These are phyloP conservation scores for Ogataea methanolica DNA, from an alignment of 805 yeast genomes.

Conservation along the genomic window DNA sequence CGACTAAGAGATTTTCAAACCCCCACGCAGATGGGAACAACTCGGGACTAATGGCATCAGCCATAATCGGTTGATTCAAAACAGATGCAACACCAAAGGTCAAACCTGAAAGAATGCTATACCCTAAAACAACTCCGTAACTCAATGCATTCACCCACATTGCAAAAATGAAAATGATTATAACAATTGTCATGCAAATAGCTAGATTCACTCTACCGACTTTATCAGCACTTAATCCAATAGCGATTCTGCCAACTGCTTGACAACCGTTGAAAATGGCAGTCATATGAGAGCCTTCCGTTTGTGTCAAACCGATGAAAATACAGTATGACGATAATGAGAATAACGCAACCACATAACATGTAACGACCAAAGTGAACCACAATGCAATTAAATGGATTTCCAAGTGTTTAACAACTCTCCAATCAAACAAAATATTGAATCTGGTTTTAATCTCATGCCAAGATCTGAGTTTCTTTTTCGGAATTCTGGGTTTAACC, in stretches of 20 bases:
- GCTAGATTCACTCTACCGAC: slow-evolving; percentile 45
- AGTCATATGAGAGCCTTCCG: slow-evolving; percentile 41
- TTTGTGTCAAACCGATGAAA: slow-evolving; percentile 40
- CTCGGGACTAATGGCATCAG: slow-evolving; percentile 25
- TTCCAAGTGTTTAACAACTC: slow-evolving; percentile 14
- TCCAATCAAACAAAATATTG: slow-evolving; percentile 15
- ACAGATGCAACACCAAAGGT: slow-evolving; percentile 40
- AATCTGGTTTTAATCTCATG: slow-evolving; percentile 15
- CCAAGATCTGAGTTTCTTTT: slow-evolving; percentile 11
- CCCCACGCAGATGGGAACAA: slow-evolving; percentile 30
- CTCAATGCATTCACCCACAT: slow-evolving; percentile 39
- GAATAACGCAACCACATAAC: slow-evolving; percentile 41
- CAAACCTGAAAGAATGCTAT: slow-evolving; percentile 40
- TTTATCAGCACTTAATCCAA: slow-evolving; percentile 43
- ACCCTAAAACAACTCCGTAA: slow-evolving; percentile 30
- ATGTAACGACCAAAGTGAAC: slow-evolving; percentile 33
- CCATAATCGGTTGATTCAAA: slow-evolving; percentile 26
- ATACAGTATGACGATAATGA: slow-evolving; percentile 46
- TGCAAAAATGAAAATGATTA: slow-evolving; percentile 36
- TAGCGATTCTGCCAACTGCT: slow-evolving; percentile 44
- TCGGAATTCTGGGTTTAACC: slow-evolving; percentile 38
- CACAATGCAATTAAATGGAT: slow-evolving; percentile 19
- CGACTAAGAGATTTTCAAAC: slow-evolving; percentile 23
- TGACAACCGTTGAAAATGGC: slow-evolving; percentile 46
- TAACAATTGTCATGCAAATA: slow-evolving; percentile 28